Evolutionary conservation across 192 early-diverging fungal genomes (phyloP), one percentile per base, ranked within the genome.

Genomic region (Fimicolochytrium jonesii): DNA sequence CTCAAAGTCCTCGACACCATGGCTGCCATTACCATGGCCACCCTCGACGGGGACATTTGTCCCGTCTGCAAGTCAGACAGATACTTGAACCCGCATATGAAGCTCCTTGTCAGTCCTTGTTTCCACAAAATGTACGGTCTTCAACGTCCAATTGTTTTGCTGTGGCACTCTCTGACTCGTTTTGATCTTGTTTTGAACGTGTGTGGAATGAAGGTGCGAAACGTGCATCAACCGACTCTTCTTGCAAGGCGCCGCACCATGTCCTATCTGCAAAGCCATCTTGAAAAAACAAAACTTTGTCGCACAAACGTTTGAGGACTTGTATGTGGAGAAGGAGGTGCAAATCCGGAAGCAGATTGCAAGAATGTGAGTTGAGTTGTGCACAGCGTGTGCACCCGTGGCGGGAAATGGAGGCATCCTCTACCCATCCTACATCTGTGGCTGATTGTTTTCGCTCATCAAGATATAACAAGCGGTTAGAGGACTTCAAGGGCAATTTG

Each of bases 261-360:
- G 95, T 68, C 95, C 93, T 0, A 87, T 90, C 17, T 98, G 94
- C 78, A 80, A 81, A 18, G 77, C 77, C 39, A 87, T 84, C 15
- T 78, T 98, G 42, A 73, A 90, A 59, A 94, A 92, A 61, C 82
- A 77, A 59, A 80, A 91, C 36, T 96, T 95, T 74, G 86, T 88
- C 50, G 79, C 80, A 42, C 93, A 92, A 43, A 91, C 88, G 17
- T 98, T 98, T 73, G 95, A 96, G 71, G 92, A 98, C 69, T 77
- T 98, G 22, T 80, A 80, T 2, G 93, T 96, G 10, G 95, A 98
- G 62, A 95, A 92, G 73, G 95, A 98, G 69, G 87, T 98, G 23
- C 81, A 86, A 18, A 86, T 90, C 44, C 75, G 95, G 49, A 89
- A 83, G 61, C 46, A 28, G 32, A 33, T 72, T 56, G 23, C 43